Evolutionary conservation across 495 filamentous ascomycete genomes (phyloP).

Genomic region (Hypoxylon subgilvum): DNA sequence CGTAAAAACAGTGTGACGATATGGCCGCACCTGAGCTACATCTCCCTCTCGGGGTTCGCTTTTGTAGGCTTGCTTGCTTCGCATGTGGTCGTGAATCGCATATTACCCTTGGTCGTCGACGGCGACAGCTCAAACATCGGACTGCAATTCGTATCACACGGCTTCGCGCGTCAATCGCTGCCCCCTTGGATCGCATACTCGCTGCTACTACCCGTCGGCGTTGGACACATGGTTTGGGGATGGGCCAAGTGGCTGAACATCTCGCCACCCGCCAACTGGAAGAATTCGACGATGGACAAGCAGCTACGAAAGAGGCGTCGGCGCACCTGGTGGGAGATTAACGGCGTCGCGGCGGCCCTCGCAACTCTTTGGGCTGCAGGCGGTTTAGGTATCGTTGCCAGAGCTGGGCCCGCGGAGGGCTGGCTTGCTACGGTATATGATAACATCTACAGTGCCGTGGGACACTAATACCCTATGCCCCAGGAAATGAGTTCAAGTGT

Average conservation of each 20-base stretch:
- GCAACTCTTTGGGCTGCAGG: constrained; percentile 79
- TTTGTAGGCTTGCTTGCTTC: constrained; percentile 67
- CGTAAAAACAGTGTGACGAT: constrained; percentile 48
- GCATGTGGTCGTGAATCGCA: constrained; percentile 74
- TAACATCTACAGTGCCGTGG: constrained; percentile 46
- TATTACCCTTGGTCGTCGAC: constrained; percentile 72
- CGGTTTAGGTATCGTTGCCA: constrained; percentile 75
- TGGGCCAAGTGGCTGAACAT: constrained; percentile 74
- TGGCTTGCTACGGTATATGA: constrained; percentile 86
- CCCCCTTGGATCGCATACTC: constrained; percentile 71
- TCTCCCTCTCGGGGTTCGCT: constrained; percentile 69
- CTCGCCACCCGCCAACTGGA: constrained; percentile 50
- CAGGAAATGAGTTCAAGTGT: constrained; percentile 7
- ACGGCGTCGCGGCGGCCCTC: constrained; percentile 63
- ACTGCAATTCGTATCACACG: constrained; percentile 82
- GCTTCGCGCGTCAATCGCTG: constrained; percentile 70
- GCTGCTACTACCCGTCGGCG: constrained; percentile 69
- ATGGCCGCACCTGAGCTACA: constrained; percentile 73
- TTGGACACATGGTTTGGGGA: constrained; percentile 84
- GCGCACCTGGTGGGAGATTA: constrained; percentile 72
- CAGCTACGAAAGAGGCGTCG: constrained; percentile 54
- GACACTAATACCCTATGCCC: neutral
- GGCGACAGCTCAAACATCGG: constrained; percentile 83
- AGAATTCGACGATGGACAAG: constrained; percentile 55
- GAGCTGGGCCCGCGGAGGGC: constrained; percentile 70